A percentile compares a stretch with the other conserved stretches of the same genome.
Evolutionary conservation across 352 stramenopile species (phyloP).

Genomic region (Pythium rishiriense): DNA sequence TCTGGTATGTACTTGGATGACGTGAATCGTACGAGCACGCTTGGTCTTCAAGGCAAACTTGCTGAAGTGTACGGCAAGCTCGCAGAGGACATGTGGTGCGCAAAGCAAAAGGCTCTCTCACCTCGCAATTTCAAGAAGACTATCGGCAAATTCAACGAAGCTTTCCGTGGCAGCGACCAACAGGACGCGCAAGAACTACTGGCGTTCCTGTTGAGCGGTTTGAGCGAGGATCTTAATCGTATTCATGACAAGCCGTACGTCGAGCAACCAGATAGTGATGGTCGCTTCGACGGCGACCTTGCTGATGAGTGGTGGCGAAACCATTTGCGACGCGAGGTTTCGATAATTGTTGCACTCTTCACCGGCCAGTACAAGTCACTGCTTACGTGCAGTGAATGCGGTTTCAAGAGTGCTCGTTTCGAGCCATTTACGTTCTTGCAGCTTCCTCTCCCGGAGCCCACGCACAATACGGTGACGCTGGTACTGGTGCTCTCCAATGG

Average conservation of each 20-base stretch:
- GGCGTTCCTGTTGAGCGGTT: constrained; percentile 94
- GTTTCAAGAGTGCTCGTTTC: constrained; percentile 93
- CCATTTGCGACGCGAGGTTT: constrained; percentile 97
- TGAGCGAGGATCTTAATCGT: constrained; percentile 99
- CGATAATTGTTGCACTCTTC: constrained; percentile 99
- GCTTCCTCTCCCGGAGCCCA: constrained; percentile 86
- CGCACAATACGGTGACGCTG: constrained; percentile 80
- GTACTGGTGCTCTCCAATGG: constrained; percentile 73
- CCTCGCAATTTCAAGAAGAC: constrained; percentile 94
- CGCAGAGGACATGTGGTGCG: constrained; percentile 95
- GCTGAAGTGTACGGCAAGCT: constrained; percentile 95
- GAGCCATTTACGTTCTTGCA: constrained; percentile 93
- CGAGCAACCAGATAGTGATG: constrained; percentile 97
- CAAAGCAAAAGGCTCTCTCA: constrained; percentile 92
- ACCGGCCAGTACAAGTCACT: constrained; percentile 99
- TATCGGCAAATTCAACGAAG: constrained; percentile 94
- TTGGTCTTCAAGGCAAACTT: constrained; percentile 95
- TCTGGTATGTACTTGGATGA: constrained; percentile 91
- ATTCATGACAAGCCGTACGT: constrained; percentile 97
- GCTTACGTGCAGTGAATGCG: constrained; percentile 95
- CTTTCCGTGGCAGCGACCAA: constrained; percentile 97
- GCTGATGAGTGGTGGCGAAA: constrained; percentile 99
- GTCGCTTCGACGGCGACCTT: constrained; percentile 96
- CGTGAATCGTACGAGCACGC: constrained; percentile 96
- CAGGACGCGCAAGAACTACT: constrained; percentile 98